Percentiles rank a stretch among this genome's conserved stretches.
phyloP scores from a whole-genome alignment of 202 grass and related monocot genomes.

The Elaeis oleifera region DNA sequence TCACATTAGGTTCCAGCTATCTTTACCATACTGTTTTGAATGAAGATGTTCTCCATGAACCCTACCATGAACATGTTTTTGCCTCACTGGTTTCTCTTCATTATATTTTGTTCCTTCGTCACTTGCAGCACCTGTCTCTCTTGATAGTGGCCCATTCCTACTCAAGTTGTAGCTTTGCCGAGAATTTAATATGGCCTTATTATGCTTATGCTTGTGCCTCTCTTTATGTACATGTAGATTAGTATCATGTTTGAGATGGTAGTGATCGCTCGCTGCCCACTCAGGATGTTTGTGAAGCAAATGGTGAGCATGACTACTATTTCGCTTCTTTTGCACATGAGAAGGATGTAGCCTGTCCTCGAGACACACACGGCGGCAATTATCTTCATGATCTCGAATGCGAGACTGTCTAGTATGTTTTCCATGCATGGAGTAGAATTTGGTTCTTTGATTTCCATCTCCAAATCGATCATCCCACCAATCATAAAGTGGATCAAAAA shows the following conservation, averaged over 20 bases:
- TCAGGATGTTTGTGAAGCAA: conserved; percentile 24
- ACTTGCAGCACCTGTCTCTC: neutral
- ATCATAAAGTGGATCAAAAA: conserved; percentile 55
- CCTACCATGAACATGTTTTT: conserved; percentile 8
- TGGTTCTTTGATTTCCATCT: neutral
- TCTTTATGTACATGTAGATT: conserved; percentile 26
- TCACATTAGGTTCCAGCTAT: neutral
- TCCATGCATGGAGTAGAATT: conserved; percentile 13
- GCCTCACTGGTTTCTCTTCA: neutral
- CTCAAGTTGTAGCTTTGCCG: conserved; percentile 15
- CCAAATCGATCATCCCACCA: conserved; percentile 42
- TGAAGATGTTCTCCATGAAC: conserved; percentile 7
- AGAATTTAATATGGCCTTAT: conserved; percentile 1
- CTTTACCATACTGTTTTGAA: neutral
- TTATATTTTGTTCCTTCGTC: neutral
- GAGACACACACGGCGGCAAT: conserved; percentile 11
- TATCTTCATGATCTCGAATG: conserved; percentile 4
- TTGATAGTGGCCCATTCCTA: conserved; percentile 7
- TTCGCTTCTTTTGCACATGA: conserved; percentile 23
- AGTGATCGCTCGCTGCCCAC: neutral
- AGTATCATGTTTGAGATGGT: conserved; percentile 25
- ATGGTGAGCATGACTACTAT: conserved; percentile 15
- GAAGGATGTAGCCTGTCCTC: conserved; percentile 7
- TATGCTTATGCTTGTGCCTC: conserved; percentile 33
- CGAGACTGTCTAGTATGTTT: conserved; percentile 13